Percentiles rank a stretch among this genome's conserved stretches.
These are phyloP conservation scores for Ophiostoma sp. DNA, from an alignment of 2,329 filamentous ascomycete genomes.

Conservation along the genomic window DNA sequence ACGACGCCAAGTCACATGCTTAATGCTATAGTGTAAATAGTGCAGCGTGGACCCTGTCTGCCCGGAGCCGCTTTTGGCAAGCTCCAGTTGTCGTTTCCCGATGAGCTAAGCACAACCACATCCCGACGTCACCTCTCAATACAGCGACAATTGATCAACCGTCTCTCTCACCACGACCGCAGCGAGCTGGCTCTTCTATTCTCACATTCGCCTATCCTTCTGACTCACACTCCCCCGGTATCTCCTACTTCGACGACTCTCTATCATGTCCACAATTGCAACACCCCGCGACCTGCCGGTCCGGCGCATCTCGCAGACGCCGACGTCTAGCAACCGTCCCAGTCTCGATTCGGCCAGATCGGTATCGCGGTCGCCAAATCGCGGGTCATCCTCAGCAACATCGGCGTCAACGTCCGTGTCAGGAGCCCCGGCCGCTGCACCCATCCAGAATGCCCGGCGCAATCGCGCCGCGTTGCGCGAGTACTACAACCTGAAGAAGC, in stretches of 20 bases:
- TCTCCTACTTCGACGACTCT: background rate
- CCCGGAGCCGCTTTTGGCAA: background rate
- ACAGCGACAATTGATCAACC: background rate
- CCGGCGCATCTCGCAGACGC: slow-evolving; percentile 54
- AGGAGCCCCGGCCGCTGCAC: slow-evolving; percentile 28
- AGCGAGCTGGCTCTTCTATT: background rate
- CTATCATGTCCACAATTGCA: slow-evolving; percentile 59
- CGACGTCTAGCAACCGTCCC: slow-evolving; percentile 68
- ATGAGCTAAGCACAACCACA: background rate
- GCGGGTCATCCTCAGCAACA: slow-evolving; percentile 27
- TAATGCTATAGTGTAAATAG: background rate
- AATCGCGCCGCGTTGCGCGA: slow-evolving; percentile 86
- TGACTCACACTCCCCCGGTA: background rate
- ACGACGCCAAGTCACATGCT: slow-evolving; percentile 19
- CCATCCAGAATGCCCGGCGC: slow-evolving; percentile 38
- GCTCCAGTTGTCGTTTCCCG: background rate
- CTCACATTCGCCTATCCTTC: too few species aligned
- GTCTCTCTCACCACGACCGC: background rate
- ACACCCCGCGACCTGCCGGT: slow-evolving; percentile 56
- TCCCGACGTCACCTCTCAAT: background rate
- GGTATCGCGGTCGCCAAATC: slow-evolving; percentile 50
- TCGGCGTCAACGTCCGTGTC: slow-evolving; percentile 18
- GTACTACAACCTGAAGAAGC: slow-evolving; percentile 78
- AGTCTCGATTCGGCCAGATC: slow-evolving; percentile 64
- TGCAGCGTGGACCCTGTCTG: too few species aligned